A percentile compares a stretch with the other conserved stretches of the same genome.
These are phyloP conservation scores for Nitzschia inconspicua DNA, from an alignment of 108 stramenopile species.

Conservation along the genomic window DNA sequence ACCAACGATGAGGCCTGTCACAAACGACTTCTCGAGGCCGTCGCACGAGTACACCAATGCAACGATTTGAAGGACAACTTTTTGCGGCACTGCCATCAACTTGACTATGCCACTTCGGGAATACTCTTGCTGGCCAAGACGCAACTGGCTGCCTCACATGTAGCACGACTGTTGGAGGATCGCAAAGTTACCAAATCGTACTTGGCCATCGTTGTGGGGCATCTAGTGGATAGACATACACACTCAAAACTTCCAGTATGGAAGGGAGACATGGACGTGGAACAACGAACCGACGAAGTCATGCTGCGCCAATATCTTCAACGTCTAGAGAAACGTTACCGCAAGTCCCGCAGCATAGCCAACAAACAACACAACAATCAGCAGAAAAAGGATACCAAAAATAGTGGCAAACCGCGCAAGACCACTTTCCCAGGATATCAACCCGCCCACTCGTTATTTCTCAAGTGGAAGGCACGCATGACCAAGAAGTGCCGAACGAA, in stretches of 20 bases:
- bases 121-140: conserved; percentile 63
- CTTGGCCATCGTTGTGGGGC: conserved; percentile 61
- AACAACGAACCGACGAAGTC: too few relatives aligned
- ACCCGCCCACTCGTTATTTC: conserved; percentile 69
- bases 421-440: conserved; percentile 65
- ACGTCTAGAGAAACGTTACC: conserved; percentile 37
- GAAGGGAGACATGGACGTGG: not conserved
- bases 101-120: conserved; percentile 88
- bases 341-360: conserved; percentile 16
- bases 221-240: conserved; percentile 1
- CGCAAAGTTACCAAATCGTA: conserved; percentile 67
- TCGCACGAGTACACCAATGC: conserved; percentile 34
- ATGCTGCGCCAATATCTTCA: conserved; percentile 11
- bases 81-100: conserved; percentile 80
- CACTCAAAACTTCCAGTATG: conserved; percentile 14
- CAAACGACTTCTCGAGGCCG: conserved; percentile 21
- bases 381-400: conserved; percentile 13
- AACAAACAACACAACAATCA: conserved; percentile 1
- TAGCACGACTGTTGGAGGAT: conserved; percentile 53
- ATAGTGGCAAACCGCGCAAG: conserved; percentile 23
- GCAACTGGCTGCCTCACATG: conserved; percentile 47
- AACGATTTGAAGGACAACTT: conserved; percentile 64
- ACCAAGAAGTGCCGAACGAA: not conserved
- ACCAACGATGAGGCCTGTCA: conserved; percentile 5
- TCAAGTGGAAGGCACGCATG: conserved; percentile 49